Percentiles rank a stretch among this genome's conserved stretches.
phyloP scores from a whole-genome alignment of 805 yeast genomes.

The Candida suzukii region DNA sequence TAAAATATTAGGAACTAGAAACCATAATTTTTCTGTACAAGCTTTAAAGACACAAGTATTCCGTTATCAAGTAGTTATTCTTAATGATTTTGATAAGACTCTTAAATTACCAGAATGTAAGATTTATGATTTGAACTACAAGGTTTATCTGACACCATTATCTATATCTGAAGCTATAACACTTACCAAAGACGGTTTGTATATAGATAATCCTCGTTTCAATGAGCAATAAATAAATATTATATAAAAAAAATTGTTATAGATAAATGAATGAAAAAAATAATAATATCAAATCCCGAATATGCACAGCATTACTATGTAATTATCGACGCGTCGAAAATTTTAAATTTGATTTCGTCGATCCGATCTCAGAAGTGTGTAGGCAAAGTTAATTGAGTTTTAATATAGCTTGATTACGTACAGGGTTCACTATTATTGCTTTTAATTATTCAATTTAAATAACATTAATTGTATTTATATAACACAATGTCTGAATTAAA shows the following conservation, averaged over 20 bases:
- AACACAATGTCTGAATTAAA: slow-evolving; percentile 20
- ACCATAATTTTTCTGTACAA: slow-evolving; percentile 42
- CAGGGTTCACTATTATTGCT: no score
- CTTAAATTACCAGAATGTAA: slow-evolving; percentile 51
- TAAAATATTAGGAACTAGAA: slow-evolving; percentile 18
- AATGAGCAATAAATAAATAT: not conserved
- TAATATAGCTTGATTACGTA: no score
- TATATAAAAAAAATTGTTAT: not conserved
- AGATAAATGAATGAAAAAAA: not conserved
- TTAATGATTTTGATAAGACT: slow-evolving; percentile 11
- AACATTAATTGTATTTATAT: no score
- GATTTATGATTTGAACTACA: slow-evolving; percentile 63
- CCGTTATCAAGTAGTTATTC: slow-evolving; percentile 22
- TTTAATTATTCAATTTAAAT: no score
- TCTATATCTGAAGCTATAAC: slow-evolving; percentile 29
- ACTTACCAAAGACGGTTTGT: slow-evolving; percentile 22
- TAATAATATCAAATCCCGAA: no score
- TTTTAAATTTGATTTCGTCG: no score
- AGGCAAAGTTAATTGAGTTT: no score
- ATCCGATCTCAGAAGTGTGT: no score
- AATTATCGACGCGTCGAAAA: no score
- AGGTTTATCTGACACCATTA: slow-evolving; percentile 50
- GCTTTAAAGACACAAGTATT: slow-evolving; percentile 52
- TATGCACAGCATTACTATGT: no score
- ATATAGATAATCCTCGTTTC: not conserved